Evolutionary conservation across 2,329 filamentous ascomycete genomes (phyloP).

Genomic region (Lecanosticta acicola): DNA sequence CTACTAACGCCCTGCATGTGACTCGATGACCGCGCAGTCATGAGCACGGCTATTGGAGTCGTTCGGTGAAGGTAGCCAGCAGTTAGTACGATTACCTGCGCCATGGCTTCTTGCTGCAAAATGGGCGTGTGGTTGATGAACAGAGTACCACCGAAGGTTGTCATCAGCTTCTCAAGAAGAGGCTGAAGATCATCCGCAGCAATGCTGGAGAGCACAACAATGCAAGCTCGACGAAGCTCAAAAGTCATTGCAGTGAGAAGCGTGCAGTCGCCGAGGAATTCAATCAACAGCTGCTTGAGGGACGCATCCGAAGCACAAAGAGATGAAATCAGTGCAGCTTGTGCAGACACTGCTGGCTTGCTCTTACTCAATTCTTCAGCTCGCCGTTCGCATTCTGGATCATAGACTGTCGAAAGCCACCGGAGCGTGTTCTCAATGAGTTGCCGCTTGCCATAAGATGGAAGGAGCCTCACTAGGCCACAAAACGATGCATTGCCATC

Average conservation of each 20-base stretch:
- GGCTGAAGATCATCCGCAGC: constrained; percentile 37
- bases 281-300: constrained; percentile 17
- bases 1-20: constrained; percentile 82
- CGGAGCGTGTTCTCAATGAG: constrained; percentile 35
- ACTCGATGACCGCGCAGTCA: constrained; percentile 63
- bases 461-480: constrained; percentile 9
- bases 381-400: background rate
- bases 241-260: constrained; percentile 19
- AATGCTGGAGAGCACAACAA: constrained; percentile 22
- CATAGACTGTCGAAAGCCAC: constrained; percentile 21
- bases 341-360: constrained; percentile 6
- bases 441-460: constrained; percentile 36
- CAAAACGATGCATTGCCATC: background rate
- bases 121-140: constrained; percentile 80
- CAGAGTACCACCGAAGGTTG: constrained; percentile 75
- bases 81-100: constrained; percentile 70
- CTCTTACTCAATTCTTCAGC: background rate
- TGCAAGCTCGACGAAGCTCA: constrained; percentile 23
- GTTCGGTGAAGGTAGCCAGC: constrained; percentile 69
- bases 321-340: constrained; percentile 12
- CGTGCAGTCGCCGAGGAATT: constrained; percentile 22
- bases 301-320: constrained; percentile 15
- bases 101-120: constrained; percentile 82
- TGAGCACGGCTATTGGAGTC: constrained; percentile 59
- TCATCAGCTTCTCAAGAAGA: constrained; percentile 64